Evolutionary conservation across 805 yeast genomes (phyloP), one percentile per base, ranked within the genome.

Genomic region (Candida stauntonica): DNA sequence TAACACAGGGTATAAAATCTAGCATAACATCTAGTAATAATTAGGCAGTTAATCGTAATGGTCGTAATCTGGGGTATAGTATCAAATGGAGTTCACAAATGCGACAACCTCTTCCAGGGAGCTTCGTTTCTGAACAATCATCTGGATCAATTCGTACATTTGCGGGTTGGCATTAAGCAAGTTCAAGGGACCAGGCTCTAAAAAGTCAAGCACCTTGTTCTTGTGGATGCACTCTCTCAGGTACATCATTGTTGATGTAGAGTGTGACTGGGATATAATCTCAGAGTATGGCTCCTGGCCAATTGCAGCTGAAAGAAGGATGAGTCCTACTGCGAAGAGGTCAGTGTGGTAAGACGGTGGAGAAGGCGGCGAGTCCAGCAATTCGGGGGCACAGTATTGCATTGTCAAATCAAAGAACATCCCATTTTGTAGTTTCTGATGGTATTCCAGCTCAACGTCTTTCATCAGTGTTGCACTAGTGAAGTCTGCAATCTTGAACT

Each of bases 351-450:
- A 61, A 12, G 50, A 47, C 36, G 70, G 73, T 7, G 42, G 31
- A 0, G 36, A 16, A 16, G 45, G 48, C 11, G 52, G 52, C 30
- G 55, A 36, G 13, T 47, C 28, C 9, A 71, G 38, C 15, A 74
- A 47, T 39, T 70, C 75, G 2, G 79, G 79, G 1, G 78, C 71
- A 8, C 72, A 58, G 51, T 65, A 74, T 29, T 63, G 68, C 18
- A 70, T 54, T 1, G 77, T 58, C 3, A 48, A 7, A 17, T 50
- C 55, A 26, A 44, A 44, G 48, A 59, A 55, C 52, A 60, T 3
- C 54, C 63, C 45, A 48, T 47, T 27, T 44, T 55, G 11, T 28
- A 45, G 11, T 45, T 31, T 32, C n/a, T 35, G n/a, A 33, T 41
- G 15, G 33, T 44, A 43, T 20, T 54, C 42, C 6, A 31, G 23